These are phyloP conservation scores for Parsonsia alboflavescens DNA, from an alignment of 257 asterid genomes.

Conservation along the genomic window DNA sequence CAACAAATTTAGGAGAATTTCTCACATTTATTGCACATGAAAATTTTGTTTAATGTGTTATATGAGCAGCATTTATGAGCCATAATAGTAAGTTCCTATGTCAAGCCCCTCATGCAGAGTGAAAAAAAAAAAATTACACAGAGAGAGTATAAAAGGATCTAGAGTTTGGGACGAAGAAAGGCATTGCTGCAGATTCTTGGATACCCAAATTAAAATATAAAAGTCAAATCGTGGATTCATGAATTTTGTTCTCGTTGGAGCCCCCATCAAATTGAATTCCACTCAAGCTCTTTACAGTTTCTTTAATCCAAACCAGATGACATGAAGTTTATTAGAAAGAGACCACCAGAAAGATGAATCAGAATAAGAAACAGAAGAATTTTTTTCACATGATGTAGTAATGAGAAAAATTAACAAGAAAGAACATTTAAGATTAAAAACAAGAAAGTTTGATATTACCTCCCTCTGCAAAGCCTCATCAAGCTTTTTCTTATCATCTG, in stretches of 20 bases:
- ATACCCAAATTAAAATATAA: background rate
- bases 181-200: no score
- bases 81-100: background rate
- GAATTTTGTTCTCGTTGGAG: background rate
- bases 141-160: background rate
- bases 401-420: constrained; percentile 1
- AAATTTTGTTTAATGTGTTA: background rate
- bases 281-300: background rate
- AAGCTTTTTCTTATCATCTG: constrained; percentile 45
- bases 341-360: background rate
- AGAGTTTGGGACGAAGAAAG: no score
- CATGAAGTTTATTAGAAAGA: background rate
- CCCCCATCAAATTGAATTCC: background rate
- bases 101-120: background rate
- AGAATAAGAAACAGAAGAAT: background rate
- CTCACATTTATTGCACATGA: background rate
- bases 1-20: background rate
- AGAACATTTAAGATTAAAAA: background rate
- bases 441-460: constrained; percentile 20
- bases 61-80: background rate
- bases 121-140: background rate
- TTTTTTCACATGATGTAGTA: background rate
- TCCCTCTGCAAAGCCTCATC: constrained; percentile 53
- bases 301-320: background rate
- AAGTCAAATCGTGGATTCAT: background rate